Evolutionary conservation across 768 basidiomycete genomes (phyloP).

Genomic region (Boletales sp.): DNA sequence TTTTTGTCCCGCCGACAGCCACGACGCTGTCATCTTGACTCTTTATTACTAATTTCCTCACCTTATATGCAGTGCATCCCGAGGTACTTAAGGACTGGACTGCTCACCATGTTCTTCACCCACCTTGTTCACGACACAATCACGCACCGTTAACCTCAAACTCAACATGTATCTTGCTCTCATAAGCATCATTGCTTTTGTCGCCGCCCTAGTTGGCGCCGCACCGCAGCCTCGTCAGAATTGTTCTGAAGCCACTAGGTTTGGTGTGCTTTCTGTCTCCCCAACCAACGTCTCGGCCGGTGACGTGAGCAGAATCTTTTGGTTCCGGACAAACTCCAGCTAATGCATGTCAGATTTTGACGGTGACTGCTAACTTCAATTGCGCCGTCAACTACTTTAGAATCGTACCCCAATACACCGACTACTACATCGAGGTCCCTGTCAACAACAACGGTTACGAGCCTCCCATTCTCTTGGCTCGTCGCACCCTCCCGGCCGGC

Average conservation of each 20-base stretch:
- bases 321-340: not conserved
- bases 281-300: constrained; percentile 23
- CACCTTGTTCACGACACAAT: too few species aligned
- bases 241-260: constrained; percentile 22
- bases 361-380: constrained; percentile 21
- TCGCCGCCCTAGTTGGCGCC: constrained; percentile 13
- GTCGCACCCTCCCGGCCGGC: constrained; percentile 11
- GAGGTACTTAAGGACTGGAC: too few species aligned
- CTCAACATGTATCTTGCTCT: constrained; percentile 18
- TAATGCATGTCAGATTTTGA: constrained; percentile 14
- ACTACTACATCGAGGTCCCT: constrained; percentile 34
- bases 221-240: constrained; percentile 17
- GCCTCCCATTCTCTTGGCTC: constrained; percentile 27
- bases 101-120: too few species aligned
- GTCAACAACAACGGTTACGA: constrained; percentile 29
- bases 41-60: too few species aligned
- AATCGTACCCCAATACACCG: constrained; percentile 22
- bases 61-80: too few species aligned
- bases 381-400: constrained; percentile 22
- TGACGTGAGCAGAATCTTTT: constrained; percentile 13
- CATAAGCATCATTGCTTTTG: constrained; percentile 6
- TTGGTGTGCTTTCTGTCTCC: constrained; percentile 14
- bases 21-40: too few species aligned
- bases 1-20: too few species aligned
- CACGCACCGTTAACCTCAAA: too few species aligned